Conservation (phyloP, 176 grass and related monocot species). For the sorghum (Sorghum bicolor) region Sorghum_bicolor_NCBIv3 NC_012871.2:19727001-19727500, state of each 20-base stretch:
- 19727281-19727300: constrained; percentile 48
- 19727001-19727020: background rate
- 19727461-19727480: background rate
- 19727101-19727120: constrained; percentile 36
- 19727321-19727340: background rate
- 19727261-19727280: constrained; percentile 45
- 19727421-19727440: constrained; percentile 33
- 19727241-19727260: constrained; percentile 70
- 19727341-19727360: constrained; percentile 21
- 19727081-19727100: constrained; percentile 29
- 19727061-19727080: constrained; percentile 53
- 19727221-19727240: constrained; percentile 45
- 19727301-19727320: constrained; percentile 48
- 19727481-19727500: constrained; percentile 55
- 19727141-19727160: constrained; percentile 55
- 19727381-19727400: background rate
- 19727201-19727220: constrained; percentile 43
- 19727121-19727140: constrained; percentile 16
- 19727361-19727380: background rate
- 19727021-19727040: background rate
- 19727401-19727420: constrained; percentile 18
- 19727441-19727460: background rate
- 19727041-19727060: constrained; percentile 37
- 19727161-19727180: constrained; percentile 53
- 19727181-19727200: constrained; percentile 57